Evolutionary conservation across 495 filamentous ascomycete genomes (phyloP).

Genomic region (Penicillium daleae): DNA sequence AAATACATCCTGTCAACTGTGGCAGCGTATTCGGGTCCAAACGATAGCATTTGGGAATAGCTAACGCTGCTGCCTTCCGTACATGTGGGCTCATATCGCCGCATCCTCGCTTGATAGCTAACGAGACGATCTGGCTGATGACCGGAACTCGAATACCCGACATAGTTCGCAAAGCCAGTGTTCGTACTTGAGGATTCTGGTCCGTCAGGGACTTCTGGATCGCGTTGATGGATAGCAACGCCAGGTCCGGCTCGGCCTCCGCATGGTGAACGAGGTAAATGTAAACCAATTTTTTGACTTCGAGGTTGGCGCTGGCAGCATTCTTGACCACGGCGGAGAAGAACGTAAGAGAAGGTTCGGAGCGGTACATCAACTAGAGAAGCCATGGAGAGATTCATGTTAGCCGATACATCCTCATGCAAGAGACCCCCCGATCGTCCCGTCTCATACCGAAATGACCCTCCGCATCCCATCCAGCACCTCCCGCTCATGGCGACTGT

Average conservation of each 20-base stretch:
- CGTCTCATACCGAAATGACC: slow-evolving; percentile 76
- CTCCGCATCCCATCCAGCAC: slow-evolving; percentile 88
- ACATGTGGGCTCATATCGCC: slow-evolving; percentile 95
- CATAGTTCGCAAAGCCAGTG: slow-evolving; percentile 92
- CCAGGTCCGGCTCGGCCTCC: slow-evolving; percentile 91
- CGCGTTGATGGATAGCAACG: slow-evolving; percentile 94
- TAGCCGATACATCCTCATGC: slow-evolving; percentile 17
- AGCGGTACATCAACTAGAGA: slow-evolving; percentile 85
- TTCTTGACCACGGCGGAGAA: slow-evolving; percentile 98
- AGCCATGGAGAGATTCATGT: slow-evolving; percentile 18
- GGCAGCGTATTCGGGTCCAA: slow-evolving; percentile 85
- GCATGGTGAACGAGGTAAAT: slow-evolving; percentile 96
- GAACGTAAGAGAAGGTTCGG: slow-evolving; percentile 79
- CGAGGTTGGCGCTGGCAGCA: slow-evolving; percentile 84
- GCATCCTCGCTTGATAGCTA: slow-evolving; percentile 89
- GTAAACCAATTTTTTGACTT: slow-evolving; percentile 97
- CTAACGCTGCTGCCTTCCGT: slow-evolving; percentile 86
- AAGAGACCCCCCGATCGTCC: not conserved
- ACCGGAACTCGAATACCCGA: slow-evolving; percentile 94
- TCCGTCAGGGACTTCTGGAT: slow-evolving; percentile 97
- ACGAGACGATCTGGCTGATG: slow-evolving; percentile 97
- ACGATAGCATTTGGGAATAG: slow-evolving; percentile 98
- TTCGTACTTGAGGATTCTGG: slow-evolving; percentile 83
- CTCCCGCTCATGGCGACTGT: slow-evolving; percentile 91
- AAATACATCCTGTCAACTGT: slow-evolving; percentile 79